Base-by-base conservation (phyloP, 2,329 filamentous ascomycete species). In the Alternaria sp. region DNA sequence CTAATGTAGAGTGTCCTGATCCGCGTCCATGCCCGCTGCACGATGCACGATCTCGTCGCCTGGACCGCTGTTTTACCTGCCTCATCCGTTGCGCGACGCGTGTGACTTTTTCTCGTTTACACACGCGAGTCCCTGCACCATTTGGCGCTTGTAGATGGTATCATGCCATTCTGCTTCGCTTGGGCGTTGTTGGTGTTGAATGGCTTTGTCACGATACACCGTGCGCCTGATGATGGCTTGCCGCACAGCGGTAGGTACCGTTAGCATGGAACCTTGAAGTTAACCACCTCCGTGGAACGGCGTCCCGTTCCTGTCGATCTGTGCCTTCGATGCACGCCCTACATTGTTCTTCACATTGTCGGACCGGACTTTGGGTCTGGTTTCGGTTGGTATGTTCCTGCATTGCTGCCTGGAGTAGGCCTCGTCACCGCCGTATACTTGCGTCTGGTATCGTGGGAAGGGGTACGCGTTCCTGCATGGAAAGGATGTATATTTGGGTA, bases 401-500 rank as follows among this genome's bases (percentile, higher is more conserved):
- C 15, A 3, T 17, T 56, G 53, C 26, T 47, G 53, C 43, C 40
- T 56, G 3, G 53, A 32, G 19, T 11, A 47, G 49, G 30, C 49
- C 8, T 52, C 49, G 49, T 52, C 32, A 40, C 36, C 36, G 15
- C n/a, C 36, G 36, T 6, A 17, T 40, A 30, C 12, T 23, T 40
- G 52, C 6, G 6, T 6, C 21, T 23, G 28, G 13, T 52, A 17
- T 40, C 30, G 15, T 30, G 6, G 21, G n/a, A 21, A 25, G 26
- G 53, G 15, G 36, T 61, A 52, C 47, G 59, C 40, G 59, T 59
- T 58, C 43, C 47, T 57, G 59, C 59, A 58, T 58, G 13, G 30
- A 15, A 32, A 47, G 25, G 17, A 15, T 2, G 19, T 52, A 52
- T 52, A 32, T 46, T 32, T 30, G 43, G 53, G 17, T 12, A 19